A percentile compares a stretch with the other conserved stretches of the same genome.
These are phyloP conservation scores for Acacia concinna DNA, from an alignment of 331 rosid species.

Conservation along the genomic window DNA sequence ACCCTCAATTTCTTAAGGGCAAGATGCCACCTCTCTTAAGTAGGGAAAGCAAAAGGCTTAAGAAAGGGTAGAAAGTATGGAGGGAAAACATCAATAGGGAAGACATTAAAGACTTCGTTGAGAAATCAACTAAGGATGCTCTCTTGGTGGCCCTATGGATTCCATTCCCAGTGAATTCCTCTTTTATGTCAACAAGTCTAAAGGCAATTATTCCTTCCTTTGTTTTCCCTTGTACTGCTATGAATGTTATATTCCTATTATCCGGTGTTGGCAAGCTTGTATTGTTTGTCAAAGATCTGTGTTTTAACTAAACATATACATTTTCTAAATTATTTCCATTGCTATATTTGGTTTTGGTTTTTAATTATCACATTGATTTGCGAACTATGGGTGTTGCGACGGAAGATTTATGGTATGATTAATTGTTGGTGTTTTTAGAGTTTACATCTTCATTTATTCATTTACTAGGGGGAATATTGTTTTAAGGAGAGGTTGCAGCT, in stretches of 20 bases:
- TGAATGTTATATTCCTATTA: background rate
- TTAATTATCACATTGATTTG: too few relatives aligned
- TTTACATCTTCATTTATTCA: too few relatives aligned
- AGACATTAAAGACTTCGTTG: conserved; percentile 75
- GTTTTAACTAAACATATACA: background rate
- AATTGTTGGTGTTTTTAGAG: too few relatives aligned
- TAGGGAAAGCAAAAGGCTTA: conserved; percentile 73
- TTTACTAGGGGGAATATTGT: too few relatives aligned
- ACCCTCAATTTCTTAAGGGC: too few relatives aligned
- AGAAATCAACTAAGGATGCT: conserved; percentile 82
- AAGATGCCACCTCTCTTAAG: too few relatives aligned
- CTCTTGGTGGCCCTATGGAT: conserved; percentile 71
- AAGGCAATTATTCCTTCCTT: conserved; percentile 40
- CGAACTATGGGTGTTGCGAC: too few relatives aligned
- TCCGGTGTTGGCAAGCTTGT: background rate
- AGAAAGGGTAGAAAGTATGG: conserved; percentile 93
- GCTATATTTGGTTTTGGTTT: too few relatives aligned
- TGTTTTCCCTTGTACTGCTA: background rate
- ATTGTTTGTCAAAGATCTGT: background rate
- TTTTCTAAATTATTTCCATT: background rate
- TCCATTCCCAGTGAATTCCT: conserved; percentile 60
- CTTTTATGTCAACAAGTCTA: conserved; percentile 71
- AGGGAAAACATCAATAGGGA: conserved; percentile 73
- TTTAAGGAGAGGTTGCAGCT: too few relatives aligned
- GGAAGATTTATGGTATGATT: too few relatives aligned